Conservation (phyloP, 2,329 filamentous ascomycete species). For the Fusarium mundagurra region DNA sequence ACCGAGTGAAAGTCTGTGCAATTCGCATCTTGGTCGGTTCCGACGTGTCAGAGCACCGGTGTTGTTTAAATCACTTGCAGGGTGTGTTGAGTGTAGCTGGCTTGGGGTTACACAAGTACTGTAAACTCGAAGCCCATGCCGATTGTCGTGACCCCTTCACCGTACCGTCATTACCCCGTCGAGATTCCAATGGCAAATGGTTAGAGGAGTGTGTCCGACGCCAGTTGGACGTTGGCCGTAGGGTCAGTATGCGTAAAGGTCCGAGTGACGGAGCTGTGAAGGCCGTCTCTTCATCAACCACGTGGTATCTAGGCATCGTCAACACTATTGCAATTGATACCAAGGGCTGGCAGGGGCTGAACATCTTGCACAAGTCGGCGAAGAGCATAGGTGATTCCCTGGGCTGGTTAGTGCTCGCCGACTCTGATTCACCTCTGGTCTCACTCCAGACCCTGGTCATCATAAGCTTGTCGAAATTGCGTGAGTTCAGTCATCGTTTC, state of each 20-base stretch:
- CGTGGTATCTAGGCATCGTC: neutral
- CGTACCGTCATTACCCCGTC: rapidly evolving
- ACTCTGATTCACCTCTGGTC: neutral
- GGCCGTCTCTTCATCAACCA: neutral
- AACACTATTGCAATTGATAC: rapidly evolving
- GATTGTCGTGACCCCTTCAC: neutral
- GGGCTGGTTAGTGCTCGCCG: neutral
- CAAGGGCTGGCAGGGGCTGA: neutral
- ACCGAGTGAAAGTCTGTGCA: neutral
- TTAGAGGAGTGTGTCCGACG: neutral
- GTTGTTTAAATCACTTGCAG: rapidly evolving
- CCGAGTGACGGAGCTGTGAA: neutral
- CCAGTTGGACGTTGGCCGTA: no score
- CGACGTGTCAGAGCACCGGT: rapidly evolving
- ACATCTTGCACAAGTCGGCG: neutral
- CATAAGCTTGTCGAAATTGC: neutral
- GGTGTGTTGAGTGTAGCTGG: no score
- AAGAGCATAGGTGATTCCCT: neutral
- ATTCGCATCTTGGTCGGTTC: rapidly evolving
- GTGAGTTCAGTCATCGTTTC: neutral
- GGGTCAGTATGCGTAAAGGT: no score
- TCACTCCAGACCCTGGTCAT: neutral
- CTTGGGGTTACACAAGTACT: no score
- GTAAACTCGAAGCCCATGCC: neutral
- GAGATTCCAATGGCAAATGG: rapidly evolving